phyloP scores from a whole-genome alignment of 2,329 filamentous ascomycete genomes.

The Botrytis hyacinthi region DNA sequence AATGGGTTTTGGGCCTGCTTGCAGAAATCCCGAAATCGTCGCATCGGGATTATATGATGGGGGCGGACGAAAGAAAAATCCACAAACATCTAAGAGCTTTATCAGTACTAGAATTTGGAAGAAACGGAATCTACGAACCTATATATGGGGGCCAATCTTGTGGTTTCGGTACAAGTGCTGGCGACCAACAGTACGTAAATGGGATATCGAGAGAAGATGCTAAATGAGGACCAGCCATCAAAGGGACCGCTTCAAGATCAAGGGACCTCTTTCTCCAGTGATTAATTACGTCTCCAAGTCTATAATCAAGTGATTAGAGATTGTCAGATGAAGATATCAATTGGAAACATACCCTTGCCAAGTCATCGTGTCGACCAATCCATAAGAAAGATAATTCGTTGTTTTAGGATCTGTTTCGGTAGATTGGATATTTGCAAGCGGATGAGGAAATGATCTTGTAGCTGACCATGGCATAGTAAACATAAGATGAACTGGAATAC shows the following conservation, averaged over 20 bases:
- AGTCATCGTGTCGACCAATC: constrained; percentile 76
- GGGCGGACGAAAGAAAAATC: constrained; percentile 72
- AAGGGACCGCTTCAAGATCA: constrained; percentile 68
- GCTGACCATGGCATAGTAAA: constrained; percentile 66
- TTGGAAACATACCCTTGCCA: constrained; percentile 60
- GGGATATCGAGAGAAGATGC: constrained; percentile 70
- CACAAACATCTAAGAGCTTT: constrained; percentile 56
- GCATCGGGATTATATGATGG: constrained; percentile 52
- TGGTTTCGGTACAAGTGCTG: constrained; percentile 1
- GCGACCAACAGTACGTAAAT: constrained; percentile 69
- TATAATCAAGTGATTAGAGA: constrained; percentile 2
- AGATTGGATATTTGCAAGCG: constrained; percentile 64
- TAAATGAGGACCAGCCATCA: constrained; percentile 71
- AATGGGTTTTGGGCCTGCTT: constrained; percentile 56
- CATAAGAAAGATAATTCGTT: constrained; percentile 75
- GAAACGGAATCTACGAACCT: constrained; percentile 40
- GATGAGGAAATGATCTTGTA: constrained; percentile 71
- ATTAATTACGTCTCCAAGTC: constrained; percentile 72
- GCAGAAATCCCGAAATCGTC: constrained; percentile 48
- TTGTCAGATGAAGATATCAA: neutral
- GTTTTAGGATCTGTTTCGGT: constrained; percentile 68
- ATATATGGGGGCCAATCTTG: constrained; percentile 46
- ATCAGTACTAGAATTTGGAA: neutral
- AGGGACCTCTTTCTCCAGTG: constrained; percentile 66
- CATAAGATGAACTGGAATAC: constrained; percentile 13